These are phyloP conservation scores for Myxozyma kluyveri DNA, from an alignment of 805 yeast species.

Conservation along the genomic window DNA sequence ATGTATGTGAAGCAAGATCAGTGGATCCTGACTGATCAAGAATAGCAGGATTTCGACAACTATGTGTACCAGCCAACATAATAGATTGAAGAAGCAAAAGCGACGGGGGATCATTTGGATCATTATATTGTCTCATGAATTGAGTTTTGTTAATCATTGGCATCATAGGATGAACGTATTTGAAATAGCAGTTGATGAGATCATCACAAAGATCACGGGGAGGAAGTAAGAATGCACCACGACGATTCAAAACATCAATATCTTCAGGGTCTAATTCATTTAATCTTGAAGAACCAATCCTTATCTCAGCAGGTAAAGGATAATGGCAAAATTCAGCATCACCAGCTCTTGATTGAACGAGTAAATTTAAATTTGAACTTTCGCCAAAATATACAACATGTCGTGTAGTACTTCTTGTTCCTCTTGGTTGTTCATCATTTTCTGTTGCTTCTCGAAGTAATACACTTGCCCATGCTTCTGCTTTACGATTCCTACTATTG, in stretches of 20 bases:
- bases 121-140: constrained; percentile 59
- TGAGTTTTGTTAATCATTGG: constrained; percentile 64
- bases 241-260: constrained; percentile 53
- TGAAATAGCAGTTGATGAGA: constrained; percentile 60
- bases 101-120: constrained; percentile 58
- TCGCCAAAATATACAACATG: constrained; percentile 55
- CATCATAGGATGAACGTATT: constrained; percentile 60
- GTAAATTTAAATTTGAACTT: constrained; percentile 49
- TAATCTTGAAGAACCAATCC: constrained; percentile 34
- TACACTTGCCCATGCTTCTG: constrained; percentile 37
- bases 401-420: constrained; percentile 30
- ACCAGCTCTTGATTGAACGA: constrained; percentile 46
- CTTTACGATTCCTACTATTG: too few relatives aligned
- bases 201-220: constrained; percentile 56
- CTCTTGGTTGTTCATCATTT: constrained; percentile 27
- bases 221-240: constrained; percentile 63
- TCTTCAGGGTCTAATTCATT: constrained; percentile 55
- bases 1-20: constrained; percentile 55
- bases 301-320: constrained; percentile 33
- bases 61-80: constrained; percentile 64
- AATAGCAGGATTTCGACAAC: constrained; percentile 52
- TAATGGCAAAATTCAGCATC: constrained; percentile 47
- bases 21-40: constrained; percentile 48
- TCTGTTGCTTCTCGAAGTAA: constrained; percentile 39
- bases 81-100: constrained; percentile 66